Conservation (phyloP, 257 asterid genomes). For the Leonotis leonurus region DNA sequence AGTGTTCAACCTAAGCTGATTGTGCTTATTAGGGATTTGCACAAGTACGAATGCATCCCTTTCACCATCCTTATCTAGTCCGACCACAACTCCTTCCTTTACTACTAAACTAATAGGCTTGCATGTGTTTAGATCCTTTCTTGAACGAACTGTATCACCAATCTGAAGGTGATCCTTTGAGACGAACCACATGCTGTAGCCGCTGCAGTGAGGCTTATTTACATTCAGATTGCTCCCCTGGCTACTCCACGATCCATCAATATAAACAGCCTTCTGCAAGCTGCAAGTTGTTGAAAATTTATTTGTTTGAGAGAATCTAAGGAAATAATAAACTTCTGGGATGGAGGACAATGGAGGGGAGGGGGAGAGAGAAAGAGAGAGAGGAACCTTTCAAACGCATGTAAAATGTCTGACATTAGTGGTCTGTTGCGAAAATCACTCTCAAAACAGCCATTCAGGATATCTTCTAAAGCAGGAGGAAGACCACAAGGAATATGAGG, state of each 20-base stretch:
- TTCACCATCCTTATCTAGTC: slow-evolving; percentile 47
- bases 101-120: slow-evolving; percentile 28
- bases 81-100: slow-evolving; percentile 47
- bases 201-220: slow-evolving; percentile 28
- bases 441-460: slow-evolving; percentile 55
- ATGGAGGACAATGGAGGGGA: not conserved
- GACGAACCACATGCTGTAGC: slow-evolving; percentile 46
- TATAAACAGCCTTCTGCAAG: slow-evolving; percentile 29
- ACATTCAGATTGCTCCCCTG: slow-evolving; percentile 26
- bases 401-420: slow-evolving; percentile 44
- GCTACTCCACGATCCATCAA: slow-evolving; percentile 41
- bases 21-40: slow-evolving; percentile 33
- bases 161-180: slow-evolving; percentile 50
- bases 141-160: slow-evolving; percentile 53
- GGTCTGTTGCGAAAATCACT: slow-evolving; percentile 61
- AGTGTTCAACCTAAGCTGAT: slow-evolving; percentile 36
- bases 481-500: slow-evolving; percentile 58
- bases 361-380: not conserved
- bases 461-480: slow-evolving; percentile 43
- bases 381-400: slow-evolving; percentile 47
- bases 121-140: slow-evolving; percentile 27
- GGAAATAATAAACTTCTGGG: not conserved
- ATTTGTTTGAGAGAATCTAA: not conserved
- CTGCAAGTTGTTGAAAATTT: slow-evolving; percentile 35
- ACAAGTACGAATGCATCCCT: slow-evolving; percentile 41